Evolutionary conservation across 192 early-diverging fungal genomes (phyloP).

Genomic region (Coemansia sp.): DNA sequence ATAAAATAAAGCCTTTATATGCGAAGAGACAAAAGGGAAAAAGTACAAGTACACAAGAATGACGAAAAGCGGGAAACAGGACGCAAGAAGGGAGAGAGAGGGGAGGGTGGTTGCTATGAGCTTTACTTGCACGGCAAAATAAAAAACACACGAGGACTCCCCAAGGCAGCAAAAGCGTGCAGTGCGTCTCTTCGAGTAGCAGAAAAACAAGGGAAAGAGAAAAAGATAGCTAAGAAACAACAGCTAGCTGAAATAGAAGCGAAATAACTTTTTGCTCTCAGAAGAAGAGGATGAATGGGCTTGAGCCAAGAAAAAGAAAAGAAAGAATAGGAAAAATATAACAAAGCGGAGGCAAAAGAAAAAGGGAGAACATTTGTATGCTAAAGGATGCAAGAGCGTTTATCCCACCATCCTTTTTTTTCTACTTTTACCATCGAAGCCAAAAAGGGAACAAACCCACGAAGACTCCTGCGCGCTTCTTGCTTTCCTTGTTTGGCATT

Average conservation of each 20-base stretch:
- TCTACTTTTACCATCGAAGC: slow-evolving; percentile 4
- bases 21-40: background rate
- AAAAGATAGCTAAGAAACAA: background rate
- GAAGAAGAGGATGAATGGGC: background rate
- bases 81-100: background rate
- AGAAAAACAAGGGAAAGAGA: background rate
- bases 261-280: background rate
- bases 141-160: background rate
- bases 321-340: background rate
- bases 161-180: background rate
- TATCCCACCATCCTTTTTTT: background rate
- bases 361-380: background rate
- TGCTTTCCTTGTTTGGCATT: slow-evolving; percentile 7
- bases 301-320: background rate
- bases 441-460: background rate
- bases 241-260: background rate
- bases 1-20: background rate
- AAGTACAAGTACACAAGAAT: slow-evolving; percentile 5
- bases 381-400: background rate
- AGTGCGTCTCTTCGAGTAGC: background rate
- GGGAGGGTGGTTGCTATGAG: background rate
- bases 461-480: background rate
- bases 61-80: background rate
- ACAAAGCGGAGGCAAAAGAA: slow-evolving; percentile 3
- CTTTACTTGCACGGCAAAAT: slow-evolving; percentile 11